Base-by-base conservation (phyloP, 495 filamentous ascomycete species). In the Pyrenula massariospora region DNA sequence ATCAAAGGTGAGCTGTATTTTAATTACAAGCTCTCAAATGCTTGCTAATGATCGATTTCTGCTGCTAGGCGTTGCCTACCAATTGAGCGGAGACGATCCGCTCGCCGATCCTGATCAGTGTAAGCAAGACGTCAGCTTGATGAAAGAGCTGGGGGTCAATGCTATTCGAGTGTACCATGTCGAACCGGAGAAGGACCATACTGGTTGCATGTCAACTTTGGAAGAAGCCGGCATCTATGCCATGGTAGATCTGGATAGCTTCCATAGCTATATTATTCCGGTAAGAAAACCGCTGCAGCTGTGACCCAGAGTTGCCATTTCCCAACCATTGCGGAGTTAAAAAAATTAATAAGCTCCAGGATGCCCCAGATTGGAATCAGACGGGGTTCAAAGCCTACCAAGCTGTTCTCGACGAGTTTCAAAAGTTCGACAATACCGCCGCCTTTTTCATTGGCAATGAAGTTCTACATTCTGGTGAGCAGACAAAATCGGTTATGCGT, bases 151-250 rank as follows among this genome's bases (percentile, higher is more conserved):
- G 51, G 88, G 88, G 56, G 77, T 87, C 68, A 95, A 95, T 66
- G 74, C 86, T 20, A 91, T 95, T 63, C 88, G 90, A 50, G 87
- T 94, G 50, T 95, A 95, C 69, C 90, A 94, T 65, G 90, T 94
- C 55, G 85, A 92, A 61, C 66, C 87, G 2, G 63, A 65, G 19
- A 78, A 63, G 24, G 75, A 92, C 62, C 89, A 95, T 68, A 68
- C 73, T 52, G 83, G 74, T 2, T 86, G 83, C 65, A 88, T 89
- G 85, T 71, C 68, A 12, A 82, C 77, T 12, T 82, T 89, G 65
- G 78, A 76, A 20, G 75, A 84, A 60, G 80, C 77, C 22, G 86
- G 89, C 24, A 93, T 95, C 64, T 91, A 94, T 63, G 64, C 87
- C 50, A 83, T 88, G 62, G 77, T 93, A 24, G 90, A 95, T 69